Base-by-base conservation (phyloP, 2,329 filamentous ascomycete species). In the Colletotrichum sp. region DNA sequence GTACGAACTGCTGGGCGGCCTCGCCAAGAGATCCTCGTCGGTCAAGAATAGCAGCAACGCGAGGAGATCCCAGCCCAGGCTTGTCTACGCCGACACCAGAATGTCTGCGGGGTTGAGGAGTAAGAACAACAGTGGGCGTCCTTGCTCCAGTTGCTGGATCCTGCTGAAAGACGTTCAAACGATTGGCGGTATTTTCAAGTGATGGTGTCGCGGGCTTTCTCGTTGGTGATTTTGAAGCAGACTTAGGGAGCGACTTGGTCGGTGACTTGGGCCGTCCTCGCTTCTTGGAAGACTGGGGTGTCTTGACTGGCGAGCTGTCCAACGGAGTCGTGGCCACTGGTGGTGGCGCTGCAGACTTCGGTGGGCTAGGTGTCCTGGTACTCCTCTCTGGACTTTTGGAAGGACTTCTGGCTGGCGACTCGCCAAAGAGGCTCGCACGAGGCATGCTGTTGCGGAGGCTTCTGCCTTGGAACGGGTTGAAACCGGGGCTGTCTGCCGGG, bases 31-130 rank as follows among this genome's bases (percentile, higher is more conserved):
- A 96, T 62, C 88, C 89, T 65, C 95, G 91, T 39, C 92, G 91
- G 78, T 95, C 93, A 39, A 96, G 89, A 36, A 96, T 88, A 32
- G 92, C 93, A 26, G 93, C 89, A 70, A 96, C 90, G 69, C 91
- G 92, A 7, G 95, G 95, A 1, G 95, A 96, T 8, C 95, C 95
- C 71, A 96, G 89, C 0, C 94, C 95, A 77, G 90, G 86, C 78
- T 91, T 91, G 79, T 95, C 94, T 77, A 92, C 90, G 26, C 94
- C 94, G 76, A 96, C 81, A 1, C 94, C 93, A 16, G 93, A 94
- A 18, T 93, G 90, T 60, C 88, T 87, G 32, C 93, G 89, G 44
- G 83, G 83, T 74, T 91, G 89, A 4, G 93, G 92, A 5, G 90
- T 94, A 8, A 95, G 83, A 15, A 94, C 85, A 66, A 94, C 88